Base-by-base conservation (phyloP, 805 yeast genomes). In the Pichia insulana region DNA sequence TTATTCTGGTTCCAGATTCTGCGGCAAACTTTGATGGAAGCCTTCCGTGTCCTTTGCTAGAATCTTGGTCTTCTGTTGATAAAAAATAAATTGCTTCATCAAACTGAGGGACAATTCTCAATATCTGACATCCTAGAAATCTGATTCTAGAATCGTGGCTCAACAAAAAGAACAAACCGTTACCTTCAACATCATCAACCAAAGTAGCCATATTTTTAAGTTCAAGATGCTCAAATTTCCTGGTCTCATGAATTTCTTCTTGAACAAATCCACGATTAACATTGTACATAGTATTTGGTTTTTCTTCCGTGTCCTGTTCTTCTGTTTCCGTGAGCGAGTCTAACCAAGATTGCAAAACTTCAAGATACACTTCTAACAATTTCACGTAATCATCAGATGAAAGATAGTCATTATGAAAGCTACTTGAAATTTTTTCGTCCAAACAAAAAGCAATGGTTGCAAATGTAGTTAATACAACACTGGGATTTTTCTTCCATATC, bases 101-200 rank as follows among this genome's bases (percentile, higher is more conserved):
- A 65, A 92, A 88, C 45, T 78, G 83, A n/a, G 86, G 87, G 1
- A 86, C 83, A 16, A 89, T 68, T 52, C 79, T 72, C 44, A 92
- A 62, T 8, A 94, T 80, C 6, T 81, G 71, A 2, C 89, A 68
- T 0, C 95, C 97, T 37, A 80, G 63, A 45, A 77, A 78, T 41
- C 99, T 69, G 11, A 86, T 73, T 19, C 74, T 69, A 34, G 82
- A 71, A 56, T 88, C 96, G 51, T 88, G 94, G 1, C 96, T 85
- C 53, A 96, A 85, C 18, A 92, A 65, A 55, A 94, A 90, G 54
- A 86, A 92, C 26, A 92, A 63, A 0, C 96, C 99, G 56, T 89
- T 86, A 0, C 98, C 97, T 61, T 92, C 98, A 9, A 90, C 85
- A 48, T 90, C 97, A 60, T 92, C 97, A 37, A 92, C 80, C 0